These are phyloP conservation scores for Diaporthe citri DNA, from an alignment of 2,329 filamentous ascomycete genomes.

Conservation along the genomic window DNA sequence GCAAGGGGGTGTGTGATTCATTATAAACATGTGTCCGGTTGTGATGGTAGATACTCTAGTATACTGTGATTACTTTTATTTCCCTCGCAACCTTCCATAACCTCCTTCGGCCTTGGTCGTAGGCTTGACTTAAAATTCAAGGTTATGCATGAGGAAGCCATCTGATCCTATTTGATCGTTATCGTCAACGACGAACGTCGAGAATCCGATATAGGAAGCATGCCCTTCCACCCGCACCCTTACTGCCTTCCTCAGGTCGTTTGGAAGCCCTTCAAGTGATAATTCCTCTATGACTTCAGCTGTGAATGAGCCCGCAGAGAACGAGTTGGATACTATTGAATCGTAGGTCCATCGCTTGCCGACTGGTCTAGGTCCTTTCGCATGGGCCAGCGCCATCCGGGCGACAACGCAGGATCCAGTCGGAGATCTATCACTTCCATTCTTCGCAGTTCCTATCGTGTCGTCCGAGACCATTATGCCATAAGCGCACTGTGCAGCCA, in stretches of 20 bases:
- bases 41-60: no score
- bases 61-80: no score
- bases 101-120: no score
- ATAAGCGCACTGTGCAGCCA: constrained; percentile 1
- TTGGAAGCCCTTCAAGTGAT: background rate
- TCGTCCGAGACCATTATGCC: constrained; percentile 1
- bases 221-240: constrained; percentile 1
- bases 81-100: no score
- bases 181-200: background rate
- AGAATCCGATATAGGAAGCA: background rate
- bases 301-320: constrained; percentile 3
- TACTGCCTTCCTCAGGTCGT: background rate
- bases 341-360: constrained; percentile 8
- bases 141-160: background rate
- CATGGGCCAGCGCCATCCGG: constrained; percentile 27
- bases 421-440: constrained; percentile 60
- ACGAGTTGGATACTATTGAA: constrained; percentile 13
- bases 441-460: background rate
- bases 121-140: background rate
- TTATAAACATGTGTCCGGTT: no score
- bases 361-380: background rate
- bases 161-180: background rate
- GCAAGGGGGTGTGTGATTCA: no score
- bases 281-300: background rate
- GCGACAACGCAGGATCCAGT: constrained; percentile 49